Percentiles rank a stretch among this genome's conserved stretches.
These are phyloP conservation scores for Ceriops tagal DNA, from an alignment of 345 rosid species.

Conservation along the genomic window DNA sequence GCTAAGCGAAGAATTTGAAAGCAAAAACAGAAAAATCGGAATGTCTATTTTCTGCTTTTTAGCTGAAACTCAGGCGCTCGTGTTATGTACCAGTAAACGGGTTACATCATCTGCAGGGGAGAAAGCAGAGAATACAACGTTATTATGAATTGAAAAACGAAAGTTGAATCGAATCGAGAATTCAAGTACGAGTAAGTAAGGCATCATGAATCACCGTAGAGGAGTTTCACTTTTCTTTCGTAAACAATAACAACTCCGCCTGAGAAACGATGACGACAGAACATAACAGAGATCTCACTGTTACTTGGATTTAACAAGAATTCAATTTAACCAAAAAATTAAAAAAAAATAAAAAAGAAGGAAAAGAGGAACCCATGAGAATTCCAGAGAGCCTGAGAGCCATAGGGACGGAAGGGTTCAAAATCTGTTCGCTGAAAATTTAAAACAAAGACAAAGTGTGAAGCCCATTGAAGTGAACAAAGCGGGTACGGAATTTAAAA, in stretches of 20 bases:
- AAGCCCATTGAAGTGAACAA: neutral
- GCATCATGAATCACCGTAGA: slow-evolving; percentile 45
- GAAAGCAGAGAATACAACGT: neutral
- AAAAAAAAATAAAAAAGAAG: neutral
- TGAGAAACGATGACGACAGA: slow-evolving; percentile 11
- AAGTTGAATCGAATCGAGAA: neutral
- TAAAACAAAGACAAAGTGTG: neutral
- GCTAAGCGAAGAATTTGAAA: neutral
- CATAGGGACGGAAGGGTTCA: slow-evolving; percentile 87
- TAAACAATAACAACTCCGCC: slow-evolving; percentile 97
- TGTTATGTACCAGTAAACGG: slow-evolving; percentile 61
- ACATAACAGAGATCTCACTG: neutral
- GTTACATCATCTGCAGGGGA: slow-evolving; percentile 64
- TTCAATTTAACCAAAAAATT: neutral
- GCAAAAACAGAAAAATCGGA: neutral
- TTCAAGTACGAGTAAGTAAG: neutral
- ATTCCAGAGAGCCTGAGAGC: slow-evolving; percentile 90
- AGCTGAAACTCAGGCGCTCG: neutral
- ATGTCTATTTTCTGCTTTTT: too few species aligned
- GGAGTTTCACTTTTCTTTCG: slow-evolving; percentile 82
- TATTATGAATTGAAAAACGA: neutral
- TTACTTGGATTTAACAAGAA: neutral
- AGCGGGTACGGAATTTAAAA: neutral
- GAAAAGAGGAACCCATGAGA: slow-evolving; percentile 61
- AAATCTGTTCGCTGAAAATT: slow-evolving; percentile 71